Conservation (phyloP, 257 asterid genomes). For the Buddleja alternifolia region DNA sequence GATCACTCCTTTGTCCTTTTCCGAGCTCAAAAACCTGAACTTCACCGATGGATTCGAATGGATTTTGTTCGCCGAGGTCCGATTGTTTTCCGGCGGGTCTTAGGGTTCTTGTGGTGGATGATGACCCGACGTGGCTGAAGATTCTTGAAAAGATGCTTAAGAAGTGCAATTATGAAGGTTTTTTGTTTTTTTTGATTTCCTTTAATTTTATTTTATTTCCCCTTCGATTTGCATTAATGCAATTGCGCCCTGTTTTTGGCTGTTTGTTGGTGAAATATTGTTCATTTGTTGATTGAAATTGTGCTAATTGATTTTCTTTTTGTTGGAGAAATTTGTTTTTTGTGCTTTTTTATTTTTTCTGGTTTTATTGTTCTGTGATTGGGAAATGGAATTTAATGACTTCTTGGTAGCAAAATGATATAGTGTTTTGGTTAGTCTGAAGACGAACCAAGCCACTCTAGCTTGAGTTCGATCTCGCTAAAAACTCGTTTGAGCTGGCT, state of each 20-base stretch:
- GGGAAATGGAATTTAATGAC: slow-evolving; percentile 4
- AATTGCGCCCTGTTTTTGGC: slow-evolving; percentile 15
- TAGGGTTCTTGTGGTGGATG: slow-evolving; percentile 94
- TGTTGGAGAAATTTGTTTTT: neutral
- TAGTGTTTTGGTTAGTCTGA: too few species aligned
- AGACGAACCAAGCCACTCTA: too few species aligned
- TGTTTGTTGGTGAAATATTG: neutral
- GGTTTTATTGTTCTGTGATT: slow-evolving; percentile 3
- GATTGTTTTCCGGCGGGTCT: slow-evolving; percentile 89
- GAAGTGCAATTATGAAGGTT: slow-evolving; percentile 92
- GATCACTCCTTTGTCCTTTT: slow-evolving; percentile 37
- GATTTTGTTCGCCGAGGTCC: slow-evolving; percentile 66
- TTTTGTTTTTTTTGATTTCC: neutral
- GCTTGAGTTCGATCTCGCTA: too few species aligned
- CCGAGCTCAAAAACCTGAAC: slow-evolving; percentile 25
- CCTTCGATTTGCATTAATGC: slow-evolving; percentile 22
- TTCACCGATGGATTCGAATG: slow-evolving; percentile 57
- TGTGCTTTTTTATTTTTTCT: neutral
- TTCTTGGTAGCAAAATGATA: neutral
- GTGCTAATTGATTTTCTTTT: neutral
- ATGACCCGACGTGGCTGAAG: slow-evolving; percentile 96
- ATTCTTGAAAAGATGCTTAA: slow-evolving; percentile 98
- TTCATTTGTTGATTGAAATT: slow-evolving; percentile 10
- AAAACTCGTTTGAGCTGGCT: too few species aligned
- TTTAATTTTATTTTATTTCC: neutral